Percentiles rank a stretch among this genome's conserved stretches.
phyloP scores from a whole-genome alignment of 352 stramenopile species.

The Albugo candida region DNA sequence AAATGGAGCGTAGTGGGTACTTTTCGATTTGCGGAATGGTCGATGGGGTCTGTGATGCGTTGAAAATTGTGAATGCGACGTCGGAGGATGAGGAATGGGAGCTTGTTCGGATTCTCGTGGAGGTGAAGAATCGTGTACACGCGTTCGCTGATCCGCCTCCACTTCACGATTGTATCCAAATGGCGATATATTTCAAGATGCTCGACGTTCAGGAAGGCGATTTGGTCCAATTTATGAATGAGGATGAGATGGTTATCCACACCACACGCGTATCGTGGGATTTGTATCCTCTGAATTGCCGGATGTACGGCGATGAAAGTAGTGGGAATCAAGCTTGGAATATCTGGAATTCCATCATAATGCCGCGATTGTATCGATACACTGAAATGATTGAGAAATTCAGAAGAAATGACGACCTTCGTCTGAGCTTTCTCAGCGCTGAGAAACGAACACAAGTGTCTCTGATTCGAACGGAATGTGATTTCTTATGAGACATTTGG shows the following conservation, averaged over 20 bases:
- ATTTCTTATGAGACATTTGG: constrained; percentile 23
- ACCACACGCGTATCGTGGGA: constrained; percentile 29
- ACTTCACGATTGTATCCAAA: constrained; percentile 56
- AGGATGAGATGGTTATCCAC: constrained; percentile 21
- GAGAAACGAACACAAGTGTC: constrained; percentile 18
- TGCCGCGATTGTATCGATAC: constrained; percentile 40
- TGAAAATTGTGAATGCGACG: constrained; percentile 16
- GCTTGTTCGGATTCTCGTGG: constrained; percentile 36
- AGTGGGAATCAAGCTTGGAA: constrained; percentile 5
- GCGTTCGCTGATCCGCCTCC: constrained; percentile 33
- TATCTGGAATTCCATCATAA: constrained; percentile 37
- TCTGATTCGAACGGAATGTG: constrained; percentile 27
- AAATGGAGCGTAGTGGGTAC: constrained; percentile 6
- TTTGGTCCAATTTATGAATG: constrained; percentile 47
- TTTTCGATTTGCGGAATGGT: constrained; percentile 72
- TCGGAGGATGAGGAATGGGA: constrained; percentile 24
- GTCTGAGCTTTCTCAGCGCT: constrained; percentile 43
- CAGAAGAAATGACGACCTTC: constrained; percentile 23
- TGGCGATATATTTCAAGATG: constrained; percentile 75
- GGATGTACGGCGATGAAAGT: neutral
- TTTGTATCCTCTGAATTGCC: constrained; percentile 16
- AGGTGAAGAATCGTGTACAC: constrained; percentile 60
- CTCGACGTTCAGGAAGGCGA: constrained; percentile 30
- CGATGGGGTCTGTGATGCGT: constrained; percentile 40
- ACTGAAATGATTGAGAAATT: constrained; percentile 24